Evolutionary conservation across 73 alveolate species (phyloP), one percentile per base, ranked within the genome.

Genomic region (Blepharisma stoltei): DNA sequence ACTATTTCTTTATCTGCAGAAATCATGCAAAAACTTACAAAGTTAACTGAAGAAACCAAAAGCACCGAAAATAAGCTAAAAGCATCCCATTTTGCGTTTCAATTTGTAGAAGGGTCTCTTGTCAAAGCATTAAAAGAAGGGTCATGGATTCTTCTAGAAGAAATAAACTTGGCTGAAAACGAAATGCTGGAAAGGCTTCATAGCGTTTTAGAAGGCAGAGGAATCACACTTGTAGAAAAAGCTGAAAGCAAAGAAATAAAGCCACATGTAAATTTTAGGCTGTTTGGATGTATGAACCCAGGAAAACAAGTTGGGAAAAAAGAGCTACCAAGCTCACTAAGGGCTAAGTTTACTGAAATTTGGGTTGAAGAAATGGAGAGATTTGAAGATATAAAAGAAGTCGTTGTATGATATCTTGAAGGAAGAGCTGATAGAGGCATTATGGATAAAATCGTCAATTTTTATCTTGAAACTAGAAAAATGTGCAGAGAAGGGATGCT

Each of bases 271-370:
- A 91, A 92, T 66, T 97, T 97, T 86, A 77, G 99, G 81, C 80
- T 97, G 65, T 97, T 97, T 75, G 97, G 98, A 79, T 95, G 99
- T 86, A 97, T 97, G 99, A 97, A 97, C 75, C 99, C 99, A 37
- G 79, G 79, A 69, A 69, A 69, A 5, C 65, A 69, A 37, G 54
- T 54, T 25, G 83, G 78, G 55, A 75, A 37, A 43, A 54, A 80
- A 84, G 87, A 84, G 76, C 77, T 84, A 6, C 91, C 91, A 9
- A 77, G 81, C 23, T 80, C 77, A 11, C 45, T 84, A 45, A 83
- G 99, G 50, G 91, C 91, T 54, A 92, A 92, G 75, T 90, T 97
- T 78, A 96, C 96, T 66, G 99, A 96, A 76, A 84, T 97, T 44
- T 90, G 83, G 80, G 96, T 95, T 7, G 95, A 95, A 53, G 99